Conservation (phyloP, 345 rosid species). For the Lagerstroemia speciosa region DNA sequence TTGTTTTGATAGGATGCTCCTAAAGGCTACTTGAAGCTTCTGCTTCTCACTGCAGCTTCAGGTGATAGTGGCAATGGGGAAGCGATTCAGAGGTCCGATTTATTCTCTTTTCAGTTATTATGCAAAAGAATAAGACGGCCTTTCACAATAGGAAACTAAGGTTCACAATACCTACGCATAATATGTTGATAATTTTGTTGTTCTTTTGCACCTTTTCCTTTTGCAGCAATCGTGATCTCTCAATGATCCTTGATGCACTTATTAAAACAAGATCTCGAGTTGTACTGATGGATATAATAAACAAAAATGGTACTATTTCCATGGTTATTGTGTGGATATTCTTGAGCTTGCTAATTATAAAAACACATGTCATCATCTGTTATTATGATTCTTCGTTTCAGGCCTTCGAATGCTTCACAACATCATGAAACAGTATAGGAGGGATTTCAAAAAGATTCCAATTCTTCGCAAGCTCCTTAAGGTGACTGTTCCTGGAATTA, state of each 20-base stretch:
- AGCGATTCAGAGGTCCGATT: constrained; percentile 79
- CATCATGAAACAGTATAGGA: constrained; percentile 81
- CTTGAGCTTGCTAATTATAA: not conserved
- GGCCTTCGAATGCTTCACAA: constrained; percentile 97
- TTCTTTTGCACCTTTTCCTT: constrained; percentile 9
- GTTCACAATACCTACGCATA: not conserved
- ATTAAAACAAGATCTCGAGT: constrained; percentile 83
- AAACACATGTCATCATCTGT: too few relatives aligned
- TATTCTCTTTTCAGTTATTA: constrained; percentile 8
- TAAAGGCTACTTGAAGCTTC: constrained; percentile 87
- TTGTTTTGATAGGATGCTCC: constrained; percentile 66
- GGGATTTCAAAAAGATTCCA: constrained; percentile 90
- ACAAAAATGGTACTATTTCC: constrained; percentile 65
- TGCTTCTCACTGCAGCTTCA: constrained; percentile 94
- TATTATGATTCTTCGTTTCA: constrained; percentile 19
- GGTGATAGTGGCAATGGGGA: constrained; percentile 74
- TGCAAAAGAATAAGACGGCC: too few relatives aligned
- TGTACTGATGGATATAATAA: constrained; percentile 70
- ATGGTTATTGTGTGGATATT: not conserved
- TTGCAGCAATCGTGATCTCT: constrained; percentile 94
- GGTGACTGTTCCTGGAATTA: constrained; percentile 30
- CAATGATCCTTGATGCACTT: constrained; percentile 99
- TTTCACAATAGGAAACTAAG: too few relatives aligned
- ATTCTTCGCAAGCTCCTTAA: constrained; percentile 94
- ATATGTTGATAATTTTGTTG: not conserved